Evolutionary conservation across 2,329 filamentous ascomycete genomes (phyloP).

Genomic region (Alternaria viburni): DNA sequence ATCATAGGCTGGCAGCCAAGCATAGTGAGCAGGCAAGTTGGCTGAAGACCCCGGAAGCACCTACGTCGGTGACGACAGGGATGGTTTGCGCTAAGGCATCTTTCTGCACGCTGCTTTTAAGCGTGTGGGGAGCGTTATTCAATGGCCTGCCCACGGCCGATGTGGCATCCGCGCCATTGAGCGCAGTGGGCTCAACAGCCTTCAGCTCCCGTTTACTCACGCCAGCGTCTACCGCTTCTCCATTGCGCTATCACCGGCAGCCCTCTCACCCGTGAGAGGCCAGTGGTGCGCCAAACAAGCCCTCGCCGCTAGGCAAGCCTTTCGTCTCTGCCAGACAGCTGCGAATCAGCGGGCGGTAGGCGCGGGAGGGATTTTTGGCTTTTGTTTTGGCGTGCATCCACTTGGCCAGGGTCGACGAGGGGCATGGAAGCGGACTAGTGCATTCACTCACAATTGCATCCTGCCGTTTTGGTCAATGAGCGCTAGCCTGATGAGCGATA

Average conservation of each 20-base stretch:
- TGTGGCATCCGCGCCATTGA: slow-evolving; percentile 22
- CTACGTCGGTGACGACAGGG: slow-evolving; percentile 29
- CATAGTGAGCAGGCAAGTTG: slow-evolving; percentile 37
- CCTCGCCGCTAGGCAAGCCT: slow-evolving; percentile 20
- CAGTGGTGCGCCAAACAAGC: slow-evolving; percentile 20
- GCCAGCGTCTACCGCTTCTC: slow-evolving; percentile 23
- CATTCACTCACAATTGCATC: slow-evolving; percentile 30
- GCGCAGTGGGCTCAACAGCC: slow-evolving; percentile 8
- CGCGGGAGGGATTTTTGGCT: slow-evolving; percentile 34
- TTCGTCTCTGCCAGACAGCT: slow-evolving; percentile 24
- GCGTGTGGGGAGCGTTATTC: slow-evolving; percentile 27
- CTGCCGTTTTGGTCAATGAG: slow-evolving; percentile 26
- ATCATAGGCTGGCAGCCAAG: slow-evolving; percentile 49
- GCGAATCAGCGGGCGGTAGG: slow-evolving; percentile 35
- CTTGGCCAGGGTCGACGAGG: slow-evolving; percentile 14
- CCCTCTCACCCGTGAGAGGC: slow-evolving; percentile 21
- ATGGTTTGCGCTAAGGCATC: slow-evolving; percentile 27
- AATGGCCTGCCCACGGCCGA: slow-evolving; percentile 18
- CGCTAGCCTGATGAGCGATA: slow-evolving; percentile 23
- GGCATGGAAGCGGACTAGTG: slow-evolving; percentile 19
- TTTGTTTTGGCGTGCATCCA: slow-evolving; percentile 37
- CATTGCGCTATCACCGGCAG: slow-evolving; percentile 22
- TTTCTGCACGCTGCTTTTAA: slow-evolving; percentile 39
- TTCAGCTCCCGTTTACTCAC: slow-evolving; percentile 5
- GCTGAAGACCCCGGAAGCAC: slow-evolving; percentile 36